phyloP scores from a whole-genome alignment of 2,329 filamentous ascomycete species.

The Aureobasidium vineae region DNA sequence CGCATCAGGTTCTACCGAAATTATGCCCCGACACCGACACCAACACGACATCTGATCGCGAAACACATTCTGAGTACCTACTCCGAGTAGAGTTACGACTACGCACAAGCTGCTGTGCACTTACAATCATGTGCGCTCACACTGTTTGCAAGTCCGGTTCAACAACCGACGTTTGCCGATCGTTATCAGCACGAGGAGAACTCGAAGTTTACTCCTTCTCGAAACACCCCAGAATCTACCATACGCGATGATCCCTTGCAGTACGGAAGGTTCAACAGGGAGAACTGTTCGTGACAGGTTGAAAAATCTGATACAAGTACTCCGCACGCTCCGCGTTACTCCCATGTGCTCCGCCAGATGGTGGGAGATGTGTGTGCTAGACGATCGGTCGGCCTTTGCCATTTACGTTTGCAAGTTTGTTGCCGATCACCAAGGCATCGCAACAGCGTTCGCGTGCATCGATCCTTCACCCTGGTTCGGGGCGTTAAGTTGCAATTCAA shows the following conservation, averaged over 20 bases:
- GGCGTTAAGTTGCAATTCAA: constrained; percentile 19
- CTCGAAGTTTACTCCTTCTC: neutral
- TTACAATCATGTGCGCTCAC: neutral
- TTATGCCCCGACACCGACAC: constrained; percentile 8
- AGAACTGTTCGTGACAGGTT: constrained; percentile 15
- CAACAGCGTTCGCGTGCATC: constrained; percentile 1
- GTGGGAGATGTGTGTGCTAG: neutral
- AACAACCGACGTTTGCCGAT: constrained; percentile 18
- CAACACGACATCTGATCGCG: neutral
- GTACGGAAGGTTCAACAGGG: neutral
- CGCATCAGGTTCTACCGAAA: neutral
- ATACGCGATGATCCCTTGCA: constrained; percentile 4
- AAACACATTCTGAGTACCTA: neutral
- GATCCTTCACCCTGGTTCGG: constrained; percentile 7
- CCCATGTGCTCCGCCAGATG: constrained; percentile 2
- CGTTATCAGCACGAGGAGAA: neutral
- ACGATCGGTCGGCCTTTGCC: constrained; percentile 6
- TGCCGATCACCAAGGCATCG: constrained; percentile 7
- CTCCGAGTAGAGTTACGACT: neutral
- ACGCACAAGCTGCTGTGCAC: neutral
- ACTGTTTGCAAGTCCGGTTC: constrained; percentile 9
- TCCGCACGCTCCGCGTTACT: neutral
- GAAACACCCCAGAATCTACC: constrained; percentile 10
- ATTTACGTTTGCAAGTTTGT: neutral
- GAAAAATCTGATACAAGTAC: neutral